Conservation (phyloP, 345 rosid genomes). For the Litchi chinensis region DNA sequence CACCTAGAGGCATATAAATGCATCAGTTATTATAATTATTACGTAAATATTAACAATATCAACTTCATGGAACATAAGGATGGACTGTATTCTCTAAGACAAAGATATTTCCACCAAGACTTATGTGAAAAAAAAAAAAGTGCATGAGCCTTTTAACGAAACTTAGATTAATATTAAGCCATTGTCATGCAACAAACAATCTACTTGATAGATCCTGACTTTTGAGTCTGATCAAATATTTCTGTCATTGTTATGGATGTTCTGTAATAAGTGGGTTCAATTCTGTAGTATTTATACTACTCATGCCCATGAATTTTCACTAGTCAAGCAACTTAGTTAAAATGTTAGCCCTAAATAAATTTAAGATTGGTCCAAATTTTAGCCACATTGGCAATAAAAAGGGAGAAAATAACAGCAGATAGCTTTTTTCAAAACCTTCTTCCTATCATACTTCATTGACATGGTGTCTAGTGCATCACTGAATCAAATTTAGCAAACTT, state of each 20-base stretch:
- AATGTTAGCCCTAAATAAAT: neutral
- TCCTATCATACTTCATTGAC: neutral
- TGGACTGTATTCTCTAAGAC: neutral
- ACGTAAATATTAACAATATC: neutral
- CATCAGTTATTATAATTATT: neutral
- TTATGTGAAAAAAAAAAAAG: too few relatives aligned
- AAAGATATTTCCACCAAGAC: neutral
- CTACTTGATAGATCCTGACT: neutral
- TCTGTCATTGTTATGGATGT: neutral
- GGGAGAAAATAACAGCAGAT: too few relatives aligned
- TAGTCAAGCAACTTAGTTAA: too few relatives aligned
- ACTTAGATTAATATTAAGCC: neutral
- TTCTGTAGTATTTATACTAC: too few relatives aligned
- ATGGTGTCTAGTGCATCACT: neutral
- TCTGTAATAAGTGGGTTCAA: neutral
- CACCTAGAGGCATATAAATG: conserved; percentile 49
- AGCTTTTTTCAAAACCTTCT: too few relatives aligned
- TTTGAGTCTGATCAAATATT: neutral
- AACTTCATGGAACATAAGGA: neutral
- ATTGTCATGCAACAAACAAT: neutral
- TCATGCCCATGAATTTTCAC: too few relatives aligned
- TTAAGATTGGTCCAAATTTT: too few relatives aligned
- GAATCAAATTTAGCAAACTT: neutral
- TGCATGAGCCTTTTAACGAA: neutral
- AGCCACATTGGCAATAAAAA: too few relatives aligned